phyloP scores from a whole-genome alignment of 805 yeast species.

The Zygotorulaspora chibaensis region DNA sequence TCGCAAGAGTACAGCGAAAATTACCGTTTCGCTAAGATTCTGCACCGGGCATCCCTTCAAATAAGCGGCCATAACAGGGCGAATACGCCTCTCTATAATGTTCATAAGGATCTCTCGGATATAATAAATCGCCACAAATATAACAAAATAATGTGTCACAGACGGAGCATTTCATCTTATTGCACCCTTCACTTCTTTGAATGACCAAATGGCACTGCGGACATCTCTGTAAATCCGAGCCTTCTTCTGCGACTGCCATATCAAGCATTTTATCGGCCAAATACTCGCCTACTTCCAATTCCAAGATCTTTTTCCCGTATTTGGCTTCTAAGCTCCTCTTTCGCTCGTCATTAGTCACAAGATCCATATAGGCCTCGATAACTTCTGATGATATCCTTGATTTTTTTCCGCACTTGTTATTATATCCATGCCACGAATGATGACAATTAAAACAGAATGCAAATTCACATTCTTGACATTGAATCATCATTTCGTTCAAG shows the following conservation, averaged over 20 bases:
- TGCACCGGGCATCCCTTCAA: conserved; percentile 47
- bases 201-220: conserved; percentile 49
- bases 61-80: conserved; percentile 47
- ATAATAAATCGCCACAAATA: conserved; percentile 45
- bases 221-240: conserved; percentile 44
- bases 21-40: conserved; percentile 14
- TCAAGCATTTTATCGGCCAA: conserved; percentile 46
- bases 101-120: conserved; percentile 43
- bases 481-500: conserved; percentile 43
- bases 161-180: conserved; percentile 53
- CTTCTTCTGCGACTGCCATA: conserved; percentile 40
- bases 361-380: conserved; percentile 36
- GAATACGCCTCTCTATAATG: conserved; percentile 45
- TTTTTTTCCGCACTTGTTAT: conserved; percentile 42
- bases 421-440: conserved; percentile 59
- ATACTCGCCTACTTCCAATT: conserved; percentile 42
- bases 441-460: conserved; percentile 55
- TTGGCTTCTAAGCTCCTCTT: conserved; percentile 36
- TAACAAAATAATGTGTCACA: conserved; percentile 52
- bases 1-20: too few relatives aligned
- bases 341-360: conserved; percentile 31
- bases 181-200: conserved; percentile 59
- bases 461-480: conserved; percentile 46
- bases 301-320: conserved; percentile 45
- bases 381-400: conserved; percentile 30